A percentile compares a stretch with the other conserved stretches of the same genome.
Evolutionary conservation across 345 rosid genomes (phyloP).

Genomic region (Arabidopsis suecica): DNA sequence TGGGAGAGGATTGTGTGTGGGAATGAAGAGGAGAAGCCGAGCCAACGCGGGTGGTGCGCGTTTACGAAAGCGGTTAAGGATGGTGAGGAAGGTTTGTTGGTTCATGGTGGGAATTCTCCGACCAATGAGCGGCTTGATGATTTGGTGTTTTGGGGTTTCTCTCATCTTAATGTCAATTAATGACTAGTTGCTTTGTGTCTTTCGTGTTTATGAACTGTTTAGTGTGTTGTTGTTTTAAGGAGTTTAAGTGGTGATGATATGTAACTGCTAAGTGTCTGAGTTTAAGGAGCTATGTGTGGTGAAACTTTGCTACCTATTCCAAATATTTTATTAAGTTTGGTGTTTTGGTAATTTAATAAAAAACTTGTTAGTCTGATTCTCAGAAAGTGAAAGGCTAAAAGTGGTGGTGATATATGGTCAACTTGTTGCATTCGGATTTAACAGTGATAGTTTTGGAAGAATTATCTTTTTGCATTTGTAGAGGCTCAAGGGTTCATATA

Average conservation of each 20-base stretch:
- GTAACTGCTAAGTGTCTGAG: slow-evolving; percentile 9
- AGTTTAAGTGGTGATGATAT: slow-evolving; percentile 6
- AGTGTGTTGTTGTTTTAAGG: not conserved
- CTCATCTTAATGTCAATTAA: slow-evolving; percentile 6
- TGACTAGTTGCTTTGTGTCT: not conserved
- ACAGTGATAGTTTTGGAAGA: not conserved
- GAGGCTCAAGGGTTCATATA: no score
- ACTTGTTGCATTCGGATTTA: not conserved
- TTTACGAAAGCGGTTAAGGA: slow-evolving; percentile 34
- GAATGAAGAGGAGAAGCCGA: slow-evolving; percentile 29
- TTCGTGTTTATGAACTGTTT: slow-evolving; percentile 19
- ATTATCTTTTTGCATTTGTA: no score
- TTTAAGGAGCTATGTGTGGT: slow-evolving; percentile 9
- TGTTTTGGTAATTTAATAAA: slow-evolving; percentile 14
- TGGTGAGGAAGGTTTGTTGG: slow-evolving; percentile 39
- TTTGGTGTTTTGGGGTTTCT: slow-evolving; percentile 42
- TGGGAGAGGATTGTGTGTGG: slow-evolving; percentile 42
- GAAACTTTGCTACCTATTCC: not conserved
- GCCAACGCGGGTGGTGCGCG: slow-evolving; percentile 40
- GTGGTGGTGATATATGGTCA: not conserved
- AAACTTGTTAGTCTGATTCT: not conserved
- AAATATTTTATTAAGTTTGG: slow-evolving; percentile 3
- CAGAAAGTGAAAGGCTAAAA: not conserved
- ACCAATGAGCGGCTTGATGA: slow-evolving; percentile 44
- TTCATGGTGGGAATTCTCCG: slow-evolving; percentile 48